These are phyloP conservation scores for Microcyclospora tardicrescens DNA, from an alignment of 2,329 filamentous ascomycete species.

Conservation along the genomic window DNA sequence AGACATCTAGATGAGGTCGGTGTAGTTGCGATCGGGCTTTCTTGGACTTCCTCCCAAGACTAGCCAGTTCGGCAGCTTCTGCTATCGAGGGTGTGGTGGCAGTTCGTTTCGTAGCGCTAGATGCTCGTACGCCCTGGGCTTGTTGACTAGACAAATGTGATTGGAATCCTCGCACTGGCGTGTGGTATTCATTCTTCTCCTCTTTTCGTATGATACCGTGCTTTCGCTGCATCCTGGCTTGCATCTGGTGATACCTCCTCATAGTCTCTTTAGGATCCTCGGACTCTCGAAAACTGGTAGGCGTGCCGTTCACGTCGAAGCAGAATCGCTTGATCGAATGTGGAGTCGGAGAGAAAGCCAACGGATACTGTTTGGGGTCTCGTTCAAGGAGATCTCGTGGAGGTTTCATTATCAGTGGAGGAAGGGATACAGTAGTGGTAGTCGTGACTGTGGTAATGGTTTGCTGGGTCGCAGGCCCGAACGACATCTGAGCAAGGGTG, in stretches of 20 bases:
- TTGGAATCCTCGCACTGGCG: slow-evolving; percentile 7
- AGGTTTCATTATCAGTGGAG: slow-evolving; percentile 67
- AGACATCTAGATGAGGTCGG: slow-evolving; percentile 15
- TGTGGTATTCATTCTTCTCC: slow-evolving; percentile 14
- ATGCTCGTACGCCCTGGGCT: slow-evolving; percentile 20
- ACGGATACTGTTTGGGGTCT: slow-evolving; percentile 79
- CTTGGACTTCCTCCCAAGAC: slow-evolving; percentile 37
- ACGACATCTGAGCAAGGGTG: slow-evolving; percentile 47
- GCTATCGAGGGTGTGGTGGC: slow-evolving; percentile 41
- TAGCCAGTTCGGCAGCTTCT: slow-evolving; percentile 39
- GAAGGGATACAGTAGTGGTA: slow-evolving; percentile 69
- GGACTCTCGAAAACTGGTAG: slow-evolving; percentile 50
- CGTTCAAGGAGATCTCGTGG: slow-evolving; percentile 58
- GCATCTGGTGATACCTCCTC: slow-evolving; percentile 27
- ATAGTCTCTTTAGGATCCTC: slow-evolving; percentile 43
- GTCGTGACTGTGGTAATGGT: slow-evolving; percentile 79
- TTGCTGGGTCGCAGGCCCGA: slow-evolving; percentile 50
- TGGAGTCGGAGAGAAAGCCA: slow-evolving; percentile 73
- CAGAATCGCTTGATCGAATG: slow-evolving; percentile 63
- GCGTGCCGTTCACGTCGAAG: slow-evolving; percentile 53
- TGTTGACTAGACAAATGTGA: slow-evolving; percentile 1
- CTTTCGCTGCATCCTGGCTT: slow-evolving; percentile 15
- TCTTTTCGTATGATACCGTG: slow-evolving; percentile 18
- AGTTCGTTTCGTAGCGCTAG: slow-evolving; percentile 29
- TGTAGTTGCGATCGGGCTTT: slow-evolving; percentile 31